These are phyloP conservation scores for Cudoniella acicularis DNA, from an alignment of 495 filamentous ascomycete species.

Conservation along the genomic window DNA sequence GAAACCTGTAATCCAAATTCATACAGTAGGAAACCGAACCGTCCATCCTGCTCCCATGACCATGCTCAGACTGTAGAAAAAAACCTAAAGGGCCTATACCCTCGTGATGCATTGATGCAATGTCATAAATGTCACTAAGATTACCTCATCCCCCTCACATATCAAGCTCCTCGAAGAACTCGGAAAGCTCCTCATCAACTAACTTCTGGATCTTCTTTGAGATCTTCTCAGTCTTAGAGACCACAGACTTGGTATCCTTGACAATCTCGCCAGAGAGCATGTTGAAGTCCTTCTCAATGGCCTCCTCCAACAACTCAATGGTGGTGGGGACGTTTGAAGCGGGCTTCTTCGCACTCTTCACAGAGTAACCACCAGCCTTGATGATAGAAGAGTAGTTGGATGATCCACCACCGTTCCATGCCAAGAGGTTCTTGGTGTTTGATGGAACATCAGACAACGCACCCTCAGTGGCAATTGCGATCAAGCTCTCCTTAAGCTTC, in stretches of 20 bases:
- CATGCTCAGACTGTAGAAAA: slow-evolving; percentile 22
- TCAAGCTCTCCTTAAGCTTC: slow-evolving; percentile 86
- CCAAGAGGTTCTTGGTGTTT: slow-evolving; percentile 81
- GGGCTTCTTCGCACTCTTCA: slow-evolving; percentile 29
- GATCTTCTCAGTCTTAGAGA: slow-evolving; percentile 50
- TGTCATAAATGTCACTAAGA: slow-evolving; percentile 15
- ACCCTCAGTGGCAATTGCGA: slow-evolving; percentile 76
- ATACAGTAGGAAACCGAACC: slow-evolving; percentile 25
- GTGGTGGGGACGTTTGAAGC: slow-evolving; percentile 30
- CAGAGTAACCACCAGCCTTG: slow-evolving; percentile 57
- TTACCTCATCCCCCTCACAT: slow-evolving; percentile 11
- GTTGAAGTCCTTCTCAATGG: slow-evolving; percentile 55
- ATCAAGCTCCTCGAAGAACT: slow-evolving; percentile 53
- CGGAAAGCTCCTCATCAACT: slow-evolving; percentile 62
- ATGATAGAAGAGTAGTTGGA: slow-evolving; percentile 88
- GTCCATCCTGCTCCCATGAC: slow-evolving; percentile 19
- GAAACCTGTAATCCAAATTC: slow-evolving; percentile 28
- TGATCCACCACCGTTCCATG: slow-evolving; percentile 97
- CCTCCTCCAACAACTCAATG: slow-evolving; percentile 54
- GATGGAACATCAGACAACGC: slow-evolving; percentile 79
- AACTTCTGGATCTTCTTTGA: slow-evolving; percentile 53
- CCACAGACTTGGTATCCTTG: slow-evolving; percentile 40
- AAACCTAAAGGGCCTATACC: slow-evolving; percentile 13
- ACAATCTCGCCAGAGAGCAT: slow-evolving; percentile 51
- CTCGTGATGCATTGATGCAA: slow-evolving; percentile 8